These are phyloP conservation scores for Pascua sp. DNA, from an alignment of 1,284 basidiomycete genomes.

Conservation along the genomic window DNA sequence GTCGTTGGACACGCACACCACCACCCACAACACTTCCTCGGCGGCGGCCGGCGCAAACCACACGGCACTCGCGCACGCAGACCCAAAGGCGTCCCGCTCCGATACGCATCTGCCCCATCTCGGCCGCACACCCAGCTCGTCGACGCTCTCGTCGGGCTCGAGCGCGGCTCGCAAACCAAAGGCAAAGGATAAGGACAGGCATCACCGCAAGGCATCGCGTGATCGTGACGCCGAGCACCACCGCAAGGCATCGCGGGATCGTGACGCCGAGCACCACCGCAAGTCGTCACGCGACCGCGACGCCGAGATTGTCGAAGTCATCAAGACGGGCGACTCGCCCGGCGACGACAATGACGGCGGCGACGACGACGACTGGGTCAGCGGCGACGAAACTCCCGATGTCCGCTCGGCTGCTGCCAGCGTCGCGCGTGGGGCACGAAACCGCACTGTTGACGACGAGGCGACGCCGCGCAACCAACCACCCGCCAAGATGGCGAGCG, in stretches of 20 bases:
- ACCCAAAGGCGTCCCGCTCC: constrained; percentile 5
- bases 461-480: too few relatives aligned
- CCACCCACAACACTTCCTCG: too few relatives aligned
- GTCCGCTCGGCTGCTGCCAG: too few relatives aligned
- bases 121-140: constrained; percentile 5
- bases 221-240: background rate
- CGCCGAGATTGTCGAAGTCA: constrained; percentile 11
- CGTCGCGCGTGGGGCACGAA: too few relatives aligned
- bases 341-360: background rate
- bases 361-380: constrained; percentile 19
- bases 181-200: too few relatives aligned
- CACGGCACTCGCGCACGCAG: background rate
- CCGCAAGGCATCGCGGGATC: background rate
- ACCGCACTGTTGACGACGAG: too few relatives aligned
- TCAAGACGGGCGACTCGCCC: background rate
- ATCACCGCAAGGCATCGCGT: too few relatives aligned
- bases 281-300: background rate
- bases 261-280: too few relatives aligned
- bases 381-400: constrained; percentile 15
- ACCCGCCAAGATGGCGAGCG: too few relatives aligned
- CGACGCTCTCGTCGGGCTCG: background rate
- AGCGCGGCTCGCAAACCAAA: too few relatives aligned
- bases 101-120: constrained; percentile 8
- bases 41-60: background rate
- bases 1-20: too few relatives aligned